These are phyloP conservation scores for Ambrosiella xylebori DNA, from an alignment of 2,329 filamentous ascomycete species.

Conservation along the genomic window DNA sequence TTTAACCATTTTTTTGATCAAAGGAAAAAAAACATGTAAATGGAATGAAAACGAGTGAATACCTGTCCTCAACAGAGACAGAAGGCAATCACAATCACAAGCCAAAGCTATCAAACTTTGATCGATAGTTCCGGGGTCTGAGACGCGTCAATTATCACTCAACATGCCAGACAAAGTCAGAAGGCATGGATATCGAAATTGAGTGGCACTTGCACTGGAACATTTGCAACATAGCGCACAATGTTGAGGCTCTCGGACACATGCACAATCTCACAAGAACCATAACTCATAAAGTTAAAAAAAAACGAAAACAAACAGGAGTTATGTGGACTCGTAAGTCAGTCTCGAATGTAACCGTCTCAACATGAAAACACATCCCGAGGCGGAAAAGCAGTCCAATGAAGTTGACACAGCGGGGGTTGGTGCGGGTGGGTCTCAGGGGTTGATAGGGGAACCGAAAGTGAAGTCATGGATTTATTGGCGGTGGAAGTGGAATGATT, in stretches of 20 bases:
- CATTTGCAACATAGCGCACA: constrained; percentile 12
- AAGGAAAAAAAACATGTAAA: too few relatives aligned
- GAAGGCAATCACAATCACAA: too few relatives aligned
- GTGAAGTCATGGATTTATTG: too few relatives aligned
- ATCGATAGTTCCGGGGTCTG: too few relatives aligned
- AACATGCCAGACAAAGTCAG: background rate
- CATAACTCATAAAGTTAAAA: background rate
- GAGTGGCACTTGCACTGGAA: background rate
- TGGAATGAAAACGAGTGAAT: too few relatives aligned
- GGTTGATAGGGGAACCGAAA: background rate
- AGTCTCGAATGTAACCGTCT: constrained; percentile 8
- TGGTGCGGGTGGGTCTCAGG: constrained; percentile 9
- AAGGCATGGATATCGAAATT: background rate
- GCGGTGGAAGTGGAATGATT: too few relatives aligned
- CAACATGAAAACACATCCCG: background rate
- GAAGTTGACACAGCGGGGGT: background rate
- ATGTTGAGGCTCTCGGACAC: constrained; percentile 10
- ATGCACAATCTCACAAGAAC: constrained; percentile 1
- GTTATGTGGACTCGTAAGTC: constrained; percentile 3
- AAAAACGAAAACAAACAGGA: background rate
- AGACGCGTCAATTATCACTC: too few relatives aligned
- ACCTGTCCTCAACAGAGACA: too few relatives aligned
- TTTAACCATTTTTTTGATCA: too few relatives aligned
- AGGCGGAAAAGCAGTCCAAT: background rate
- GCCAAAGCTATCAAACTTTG: too few relatives aligned